A percentile compares a stretch with the other conserved stretches of the same genome.
These are phyloP conservation scores for Corylus americana DNA, from an alignment of 306 rosid genomes.

Conservation along the genomic window DNA sequence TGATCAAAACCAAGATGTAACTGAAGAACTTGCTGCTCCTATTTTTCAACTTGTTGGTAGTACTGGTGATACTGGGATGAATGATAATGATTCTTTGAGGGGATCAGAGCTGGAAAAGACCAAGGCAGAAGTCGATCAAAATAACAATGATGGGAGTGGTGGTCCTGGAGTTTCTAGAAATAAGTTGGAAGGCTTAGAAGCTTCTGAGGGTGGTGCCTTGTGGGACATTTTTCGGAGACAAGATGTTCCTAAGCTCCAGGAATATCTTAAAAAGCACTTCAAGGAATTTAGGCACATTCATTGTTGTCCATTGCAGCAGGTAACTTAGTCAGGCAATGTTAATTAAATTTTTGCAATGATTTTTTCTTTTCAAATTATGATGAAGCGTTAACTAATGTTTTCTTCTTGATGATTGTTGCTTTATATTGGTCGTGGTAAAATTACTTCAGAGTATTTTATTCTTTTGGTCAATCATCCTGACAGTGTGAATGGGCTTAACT, in stretches of 20 bases:
- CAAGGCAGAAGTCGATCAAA: conserved; percentile 14
- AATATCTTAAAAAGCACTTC: conserved; percentile 69
- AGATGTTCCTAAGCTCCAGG: conserved; percentile 77
- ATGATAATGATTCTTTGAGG: not conserved
- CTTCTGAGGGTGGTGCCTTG: conserved; percentile 69
- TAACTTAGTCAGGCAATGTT: conserved; percentile 9
- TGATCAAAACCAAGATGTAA: not conserved
- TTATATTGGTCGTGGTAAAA: too few relatives aligned
- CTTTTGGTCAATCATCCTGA: too few relatives aligned
- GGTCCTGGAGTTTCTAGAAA: conserved; percentile 7
- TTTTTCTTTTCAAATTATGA: not conserved
- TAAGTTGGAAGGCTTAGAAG: conserved; percentile 26
- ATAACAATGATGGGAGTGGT: conserved; percentile 11
- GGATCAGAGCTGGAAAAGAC: conserved; percentile 9
- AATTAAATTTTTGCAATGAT: not conserved
- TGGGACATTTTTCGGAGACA: conserved; percentile 93
- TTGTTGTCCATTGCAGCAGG: conserved; percentile 66
- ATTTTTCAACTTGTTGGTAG: not conserved
- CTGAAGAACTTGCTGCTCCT: conserved; percentile 8
- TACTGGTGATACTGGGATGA: not conserved
- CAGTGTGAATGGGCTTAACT: too few relatives aligned
- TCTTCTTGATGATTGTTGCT: too few relatives aligned
- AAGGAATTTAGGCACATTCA: conserved; percentile 74
- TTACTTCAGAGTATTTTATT: too few relatives aligned
- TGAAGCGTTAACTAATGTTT: too few relatives aligned